These are phyloP conservation scores for Pythium rhizo-oryzae DNA, from an alignment of 352 stramenopile genomes.

Conservation along the genomic window DNA sequence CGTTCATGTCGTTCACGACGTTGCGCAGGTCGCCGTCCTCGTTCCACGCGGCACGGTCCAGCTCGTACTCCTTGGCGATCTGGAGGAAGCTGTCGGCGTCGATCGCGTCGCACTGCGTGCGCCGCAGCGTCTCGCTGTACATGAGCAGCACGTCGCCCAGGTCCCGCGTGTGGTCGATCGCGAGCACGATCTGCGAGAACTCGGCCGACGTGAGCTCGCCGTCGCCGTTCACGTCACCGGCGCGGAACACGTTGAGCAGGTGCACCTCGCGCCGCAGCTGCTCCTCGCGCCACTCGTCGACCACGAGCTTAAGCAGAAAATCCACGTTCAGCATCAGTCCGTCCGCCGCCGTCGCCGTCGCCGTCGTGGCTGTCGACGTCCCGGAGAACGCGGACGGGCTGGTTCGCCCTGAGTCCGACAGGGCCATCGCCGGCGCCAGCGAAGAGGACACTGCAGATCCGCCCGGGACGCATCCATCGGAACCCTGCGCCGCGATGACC, in stretches of 20 bases:
- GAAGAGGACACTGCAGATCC: neutral
- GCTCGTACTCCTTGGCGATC: conserved; percentile 75
- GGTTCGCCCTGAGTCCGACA: conserved; percentile 9
- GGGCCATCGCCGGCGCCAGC: neutral
- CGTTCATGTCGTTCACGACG: conserved; percentile 63
- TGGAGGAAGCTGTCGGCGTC: conserved; percentile 67
- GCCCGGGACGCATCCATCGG: conserved; percentile 25
- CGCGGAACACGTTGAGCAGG: conserved; percentile 73
- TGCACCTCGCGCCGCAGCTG: conserved; percentile 67
- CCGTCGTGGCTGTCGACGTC: neutral
- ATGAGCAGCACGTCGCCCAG: conserved; percentile 74
- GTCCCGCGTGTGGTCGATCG: conserved; percentile 70
- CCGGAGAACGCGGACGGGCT: conserved; percentile 4
- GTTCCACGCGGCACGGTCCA: conserved; percentile 72
- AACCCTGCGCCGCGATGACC: conserved; percentile 43
- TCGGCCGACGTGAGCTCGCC: conserved; percentile 74
- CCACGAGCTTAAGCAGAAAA: conserved; percentile 60
- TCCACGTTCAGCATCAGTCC: conserved; percentile 67
- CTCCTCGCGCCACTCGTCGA: conserved; percentile 70
- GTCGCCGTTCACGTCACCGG: conserved; percentile 83
- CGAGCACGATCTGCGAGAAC: conserved; percentile 79
- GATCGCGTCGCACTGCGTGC: conserved; percentile 59
- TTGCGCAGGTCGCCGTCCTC: conserved; percentile 68
- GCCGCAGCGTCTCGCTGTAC: conserved; percentile 79
- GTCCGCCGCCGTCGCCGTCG: neutral